Percentiles rank a stretch among this genome's conserved stretches.
Conservation (phyloP, 2,329 filamentous ascomycete genomes). For the Thelonectria olida region DNA sequence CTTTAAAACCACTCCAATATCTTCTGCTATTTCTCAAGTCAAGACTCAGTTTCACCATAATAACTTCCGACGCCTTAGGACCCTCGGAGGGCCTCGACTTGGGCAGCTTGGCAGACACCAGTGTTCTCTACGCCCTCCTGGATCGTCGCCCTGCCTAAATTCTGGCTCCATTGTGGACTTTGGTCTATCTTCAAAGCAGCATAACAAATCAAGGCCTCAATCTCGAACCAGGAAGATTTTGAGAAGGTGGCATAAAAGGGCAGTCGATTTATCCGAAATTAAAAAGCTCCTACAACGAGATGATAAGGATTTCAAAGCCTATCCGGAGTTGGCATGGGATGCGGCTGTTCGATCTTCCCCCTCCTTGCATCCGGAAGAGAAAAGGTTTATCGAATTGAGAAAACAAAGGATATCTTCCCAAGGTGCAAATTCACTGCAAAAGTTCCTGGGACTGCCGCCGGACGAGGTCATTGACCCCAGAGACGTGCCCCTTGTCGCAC, state of each 20-base stretch:
- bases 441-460: slow-evolving; percentile 15
- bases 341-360: slow-evolving; percentile 26
- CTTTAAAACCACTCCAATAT: slow-evolving; percentile 31
- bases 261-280: slow-evolving; percentile 25
- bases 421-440: slow-evolving; percentile 21
- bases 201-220: not conserved
- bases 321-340: slow-evolving; percentile 33
- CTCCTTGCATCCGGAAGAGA: slow-evolving; percentile 21
- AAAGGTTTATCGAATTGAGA: slow-evolving; percentile 23
- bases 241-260: slow-evolving; percentile 29
- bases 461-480: slow-evolving; percentile 21
- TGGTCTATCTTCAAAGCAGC: not conserved
- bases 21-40: slow-evolving; percentile 24
- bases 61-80: not conserved
- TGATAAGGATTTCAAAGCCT: slow-evolving; percentile 20
- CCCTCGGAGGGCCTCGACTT: not conserved
- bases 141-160: no score
- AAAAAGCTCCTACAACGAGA: slow-evolving; percentile 24
- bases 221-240: not conserved
- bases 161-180: no score
- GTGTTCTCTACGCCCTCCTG: no score
- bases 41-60: slow-evolving; percentile 7
- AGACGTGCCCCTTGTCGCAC: slow-evolving; percentile 34
- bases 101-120: not conserved
- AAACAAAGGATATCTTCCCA: slow-evolving; percentile 24